These are phyloP conservation scores for Colletotrichum sp. DNA, from an alignment of 2,329 filamentous ascomycete species.

Conservation along the genomic window DNA sequence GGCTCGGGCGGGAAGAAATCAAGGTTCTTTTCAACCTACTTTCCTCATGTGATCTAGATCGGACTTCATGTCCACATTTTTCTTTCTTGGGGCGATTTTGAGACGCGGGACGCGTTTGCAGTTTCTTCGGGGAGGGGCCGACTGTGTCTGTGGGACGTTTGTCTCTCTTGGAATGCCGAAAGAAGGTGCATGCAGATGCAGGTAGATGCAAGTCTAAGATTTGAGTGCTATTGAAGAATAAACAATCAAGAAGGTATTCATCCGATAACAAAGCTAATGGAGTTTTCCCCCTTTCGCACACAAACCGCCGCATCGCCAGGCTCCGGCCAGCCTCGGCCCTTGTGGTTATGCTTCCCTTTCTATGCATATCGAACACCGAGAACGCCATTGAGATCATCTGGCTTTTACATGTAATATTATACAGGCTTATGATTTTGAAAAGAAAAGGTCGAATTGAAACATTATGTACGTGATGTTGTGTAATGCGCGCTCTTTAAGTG, in stretches of 20 bases:
- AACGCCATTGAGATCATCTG: background rate
- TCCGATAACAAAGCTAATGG: background rate
- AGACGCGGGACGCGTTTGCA: background rate
- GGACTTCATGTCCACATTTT: background rate
- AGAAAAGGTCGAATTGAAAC: background rate
- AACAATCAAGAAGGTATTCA: background rate
- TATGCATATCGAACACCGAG: background rate
- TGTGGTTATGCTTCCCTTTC: background rate
- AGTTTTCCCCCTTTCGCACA: background rate
- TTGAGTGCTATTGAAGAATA: background rate
- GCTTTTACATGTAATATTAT: background rate
- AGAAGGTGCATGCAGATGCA: background rate
- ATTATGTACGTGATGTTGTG: background rate
- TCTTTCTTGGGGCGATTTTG: background rate
- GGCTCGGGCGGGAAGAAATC: background rate
- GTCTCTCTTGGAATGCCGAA: background rate
- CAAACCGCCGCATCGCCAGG: background rate
- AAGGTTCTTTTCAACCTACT: background rate
- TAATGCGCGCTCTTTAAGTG: background rate
- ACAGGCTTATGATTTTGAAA: background rate
- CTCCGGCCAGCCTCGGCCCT: constrained; percentile 19
- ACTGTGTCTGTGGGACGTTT: background rate
- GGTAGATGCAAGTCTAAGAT: background rate
- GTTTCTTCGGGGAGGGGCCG: background rate
- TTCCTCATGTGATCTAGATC: background rate